Evolutionary conservation across 163 green algal species (phyloP), one percentile per base, ranked within the genome.

Genomic region (Coccomyxa subellipsoidea): DNA sequence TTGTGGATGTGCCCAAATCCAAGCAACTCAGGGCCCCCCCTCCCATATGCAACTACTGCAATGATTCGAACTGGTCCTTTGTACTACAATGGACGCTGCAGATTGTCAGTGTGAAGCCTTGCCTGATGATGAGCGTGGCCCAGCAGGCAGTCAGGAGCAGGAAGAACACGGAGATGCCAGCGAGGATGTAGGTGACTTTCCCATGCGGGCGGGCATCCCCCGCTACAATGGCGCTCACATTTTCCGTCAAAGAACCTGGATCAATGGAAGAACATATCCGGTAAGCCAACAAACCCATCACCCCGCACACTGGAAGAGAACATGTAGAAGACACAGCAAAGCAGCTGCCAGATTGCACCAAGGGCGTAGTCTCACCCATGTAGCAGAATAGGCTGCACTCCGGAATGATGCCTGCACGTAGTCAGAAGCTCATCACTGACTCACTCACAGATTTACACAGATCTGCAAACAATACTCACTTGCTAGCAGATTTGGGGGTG

Each of bases 351-450:
- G 66, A 18, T 73, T n/a, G n/a, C n/a, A 34, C 27, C 8, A 73
- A 73, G 27, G 18, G 2, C 21, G 47, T 8, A 73, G 66, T 38
- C 70, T 38, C 70, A 80, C 76, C 76, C 79, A 88, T 85, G 80
- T 93, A 92, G 53, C 77, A 85, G 47, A 93, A 84, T 2, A 93
- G 59, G 29, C 69, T 66, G 69, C 88, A 91, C 84, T 93, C 89
- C 29, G 87, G 91, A n/a, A 92, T 81, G 36, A 93, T 92, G 38
- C 90, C 89, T 84, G 84, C 39, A 82, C 2, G 8, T 5, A 23
- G 31, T 35, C 77, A 73, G 12, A 29, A 39, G 77, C 9, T 9
- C 37, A n/a, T 9, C 7, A 31, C 59, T 75, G 3, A 54, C 23
- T 21, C 69, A 69, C 21, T 8, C 29, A 37, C 36, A 72, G 36